Conservation (phyloP, 768 basidiomycete genomes). For the Naganishia onofrii region DNA sequence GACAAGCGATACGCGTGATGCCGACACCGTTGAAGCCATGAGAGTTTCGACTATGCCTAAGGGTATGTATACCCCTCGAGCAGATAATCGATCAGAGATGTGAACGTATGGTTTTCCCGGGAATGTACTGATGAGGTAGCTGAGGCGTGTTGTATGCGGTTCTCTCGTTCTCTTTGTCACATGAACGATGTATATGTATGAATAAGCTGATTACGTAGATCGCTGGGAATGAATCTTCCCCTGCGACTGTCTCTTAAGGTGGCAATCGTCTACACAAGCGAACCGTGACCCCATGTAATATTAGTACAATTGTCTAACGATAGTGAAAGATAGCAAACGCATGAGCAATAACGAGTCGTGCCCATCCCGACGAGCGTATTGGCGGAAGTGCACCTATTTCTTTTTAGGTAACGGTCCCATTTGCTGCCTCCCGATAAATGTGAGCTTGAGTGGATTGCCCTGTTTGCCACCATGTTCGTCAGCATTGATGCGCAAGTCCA, state of each 20-base stretch:
- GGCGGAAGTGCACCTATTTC: background rate
- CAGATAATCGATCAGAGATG: background rate
- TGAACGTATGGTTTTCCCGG: background rate
- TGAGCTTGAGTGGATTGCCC: slow-evolving; percentile 45
- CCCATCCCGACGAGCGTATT: background rate
- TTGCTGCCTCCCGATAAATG: slow-evolving; percentile 43
- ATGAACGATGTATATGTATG: slow-evolving; percentile 22
- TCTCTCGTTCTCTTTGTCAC: background rate
- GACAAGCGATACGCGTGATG: background rate
- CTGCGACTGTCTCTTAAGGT: no score
- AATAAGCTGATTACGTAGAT: no score
- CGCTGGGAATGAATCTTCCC: no score
- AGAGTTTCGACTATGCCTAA: background rate
- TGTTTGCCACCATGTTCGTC: slow-evolving; percentile 20
- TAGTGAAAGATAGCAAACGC: no score
- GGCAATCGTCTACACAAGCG: no score
- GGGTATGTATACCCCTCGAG: background rate
- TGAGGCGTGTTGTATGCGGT: slow-evolving; percentile 13
- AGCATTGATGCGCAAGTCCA: background rate
- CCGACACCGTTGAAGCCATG: slow-evolving; percentile 4
- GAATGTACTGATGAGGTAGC: background rate
- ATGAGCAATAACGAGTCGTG: background rate
- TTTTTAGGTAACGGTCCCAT: background rate
- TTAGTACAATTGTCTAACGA: no score
- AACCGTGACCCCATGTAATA: no score